These are phyloP conservation scores for Colletotrichum coccodes DNA, from an alignment of 2,329 filamentous ascomycete species.

Conservation along the genomic window DNA sequence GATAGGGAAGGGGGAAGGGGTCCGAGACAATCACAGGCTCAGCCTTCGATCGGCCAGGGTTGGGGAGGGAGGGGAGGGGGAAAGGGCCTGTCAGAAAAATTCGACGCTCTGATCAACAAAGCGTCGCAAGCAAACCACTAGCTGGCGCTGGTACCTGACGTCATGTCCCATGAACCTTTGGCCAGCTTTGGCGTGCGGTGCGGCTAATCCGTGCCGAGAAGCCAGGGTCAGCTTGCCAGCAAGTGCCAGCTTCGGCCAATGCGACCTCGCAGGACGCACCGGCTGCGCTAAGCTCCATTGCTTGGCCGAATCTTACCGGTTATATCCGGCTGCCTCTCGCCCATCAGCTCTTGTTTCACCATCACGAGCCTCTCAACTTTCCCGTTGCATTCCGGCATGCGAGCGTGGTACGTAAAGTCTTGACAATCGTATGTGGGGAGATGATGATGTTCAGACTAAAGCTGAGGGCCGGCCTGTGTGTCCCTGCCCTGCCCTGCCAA, in stretches of 20 bases:
- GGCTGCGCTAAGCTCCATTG: neutral
- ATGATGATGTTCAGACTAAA: neutral
- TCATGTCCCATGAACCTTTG: constrained; percentile 11
- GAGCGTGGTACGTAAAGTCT: neutral
- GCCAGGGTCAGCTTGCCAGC: constrained; percentile 10
- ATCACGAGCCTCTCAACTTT: constrained; percentile 27
- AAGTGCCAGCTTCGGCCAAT: constrained; percentile 2
- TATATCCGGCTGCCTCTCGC: constrained; percentile 4
- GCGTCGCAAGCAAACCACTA: constrained; percentile 28
- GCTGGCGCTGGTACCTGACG: constrained; percentile 17
- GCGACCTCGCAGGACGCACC: neutral
- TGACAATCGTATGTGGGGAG: neutral
- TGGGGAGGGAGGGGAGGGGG: neutral
- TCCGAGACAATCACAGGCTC: constrained; percentile 22
- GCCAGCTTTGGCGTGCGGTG: neutral
- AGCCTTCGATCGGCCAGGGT: neutral
- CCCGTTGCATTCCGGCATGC: neutral
- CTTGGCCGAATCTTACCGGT: constrained; percentile 7
- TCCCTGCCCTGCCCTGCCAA: constrained; percentile 9
- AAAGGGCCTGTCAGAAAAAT: neutral
- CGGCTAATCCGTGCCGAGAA: constrained; percentile 24
- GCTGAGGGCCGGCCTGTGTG: neutral
- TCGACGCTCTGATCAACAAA: constrained; percentile 21
- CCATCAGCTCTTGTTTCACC: constrained; percentile 24
- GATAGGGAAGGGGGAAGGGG: neutral